A percentile compares a stretch with the other conserved stretches of the same genome.
Conservation (phyloP, 108 stramenopile genomes). For the Hondaea fermentalgiana region DNA sequence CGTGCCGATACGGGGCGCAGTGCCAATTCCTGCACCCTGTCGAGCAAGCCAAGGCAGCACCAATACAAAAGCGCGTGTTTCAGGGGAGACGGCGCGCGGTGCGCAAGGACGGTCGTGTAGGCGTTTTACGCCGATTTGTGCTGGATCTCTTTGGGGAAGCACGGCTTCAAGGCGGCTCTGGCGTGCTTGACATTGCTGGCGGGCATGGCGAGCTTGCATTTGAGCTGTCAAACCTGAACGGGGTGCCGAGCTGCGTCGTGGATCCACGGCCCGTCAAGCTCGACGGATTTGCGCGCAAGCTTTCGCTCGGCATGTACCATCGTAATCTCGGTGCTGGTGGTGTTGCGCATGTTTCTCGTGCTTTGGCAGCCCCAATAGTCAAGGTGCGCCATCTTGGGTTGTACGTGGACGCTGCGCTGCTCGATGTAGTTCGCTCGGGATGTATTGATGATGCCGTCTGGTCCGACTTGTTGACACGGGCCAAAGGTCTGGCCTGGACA, state of each 20-base stretch:
- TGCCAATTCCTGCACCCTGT: constrained; percentile 2
- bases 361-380: constrained; percentile 17
- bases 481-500: constrained; percentile 44
- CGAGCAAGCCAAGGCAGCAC: not conserved
- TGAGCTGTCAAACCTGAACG: constrained; percentile 45
- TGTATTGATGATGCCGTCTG: not conserved
- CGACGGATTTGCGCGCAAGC: constrained; percentile 59
- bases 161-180: not conserved
- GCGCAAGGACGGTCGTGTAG: not conserved
- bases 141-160: not conserved
- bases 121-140: not conserved
- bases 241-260: constrained; percentile 58
- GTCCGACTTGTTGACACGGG: not conserved
- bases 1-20: not conserved
- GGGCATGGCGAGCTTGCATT: constrained; percentile 66
- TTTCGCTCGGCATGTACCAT: constrained; percentile 42
- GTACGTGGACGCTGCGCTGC: constrained; percentile 26
- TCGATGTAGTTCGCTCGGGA: constrained; percentile 51
- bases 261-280: constrained; percentile 61
- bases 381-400: not conserved
- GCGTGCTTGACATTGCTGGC: constrained; percentile 67
- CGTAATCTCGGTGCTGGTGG: constrained; percentile 40
- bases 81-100: not conserved
- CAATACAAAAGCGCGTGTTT: not conserved
- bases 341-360: not conserved